phyloP scores from a whole-genome alignment of 495 filamentous ascomycete species.

The Hypoxylon lienhwacheense region DNA sequence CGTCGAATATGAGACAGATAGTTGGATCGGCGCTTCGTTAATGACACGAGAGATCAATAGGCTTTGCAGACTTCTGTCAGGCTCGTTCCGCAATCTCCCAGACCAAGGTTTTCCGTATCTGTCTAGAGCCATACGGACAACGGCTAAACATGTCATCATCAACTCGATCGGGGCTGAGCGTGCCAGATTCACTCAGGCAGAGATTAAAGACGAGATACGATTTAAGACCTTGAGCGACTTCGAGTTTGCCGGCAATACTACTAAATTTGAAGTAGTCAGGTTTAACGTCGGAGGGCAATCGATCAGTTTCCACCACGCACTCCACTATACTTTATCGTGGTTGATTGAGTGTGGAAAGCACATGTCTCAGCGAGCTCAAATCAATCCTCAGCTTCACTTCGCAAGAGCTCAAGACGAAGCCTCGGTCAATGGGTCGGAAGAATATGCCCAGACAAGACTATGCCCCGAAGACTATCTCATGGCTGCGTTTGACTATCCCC shows the following conservation, averaged over 20 bases:
- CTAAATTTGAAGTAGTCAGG: conserved; percentile 70
- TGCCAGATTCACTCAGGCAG: conserved; percentile 80
- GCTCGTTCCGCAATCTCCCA: conserved; percentile 71
- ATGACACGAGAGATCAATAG: conserved; percentile 94
- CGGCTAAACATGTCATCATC: conserved; percentile 75
- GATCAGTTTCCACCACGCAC: conserved; percentile 96
- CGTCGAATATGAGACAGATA: conserved; percentile 96
- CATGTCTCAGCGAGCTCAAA: conserved; percentile 66
- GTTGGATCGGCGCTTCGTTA: conserved; percentile 94
- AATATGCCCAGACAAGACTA: conserved; percentile 54
- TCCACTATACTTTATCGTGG: conserved; percentile 98
- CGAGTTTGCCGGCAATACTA: conserved; percentile 70
- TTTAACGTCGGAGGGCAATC: conserved; percentile 85
- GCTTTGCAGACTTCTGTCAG: conserved; percentile 82
- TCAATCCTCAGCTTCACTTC: conserved; percentile 64
- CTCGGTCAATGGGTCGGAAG: conserved; percentile 57
- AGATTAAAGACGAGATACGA: conserved; percentile 78
- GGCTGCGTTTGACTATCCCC: conserved; percentile 86
- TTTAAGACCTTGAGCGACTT: conserved; percentile 79
- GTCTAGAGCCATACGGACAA: conserved; percentile 70
- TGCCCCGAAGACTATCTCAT: conserved; percentile 76
- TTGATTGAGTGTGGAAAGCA: conserved; percentile 84
- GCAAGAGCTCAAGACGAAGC: conserved; percentile 61
- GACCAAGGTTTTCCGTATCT: conserved; percentile 65
- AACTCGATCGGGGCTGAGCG: conserved; percentile 89